A percentile compares a stretch with the other conserved stretches of the same genome.
These are phyloP conservation scores for Pogostemon cablin DNA, from an alignment of 257 asterid genomes.

Conservation along the genomic window DNA sequence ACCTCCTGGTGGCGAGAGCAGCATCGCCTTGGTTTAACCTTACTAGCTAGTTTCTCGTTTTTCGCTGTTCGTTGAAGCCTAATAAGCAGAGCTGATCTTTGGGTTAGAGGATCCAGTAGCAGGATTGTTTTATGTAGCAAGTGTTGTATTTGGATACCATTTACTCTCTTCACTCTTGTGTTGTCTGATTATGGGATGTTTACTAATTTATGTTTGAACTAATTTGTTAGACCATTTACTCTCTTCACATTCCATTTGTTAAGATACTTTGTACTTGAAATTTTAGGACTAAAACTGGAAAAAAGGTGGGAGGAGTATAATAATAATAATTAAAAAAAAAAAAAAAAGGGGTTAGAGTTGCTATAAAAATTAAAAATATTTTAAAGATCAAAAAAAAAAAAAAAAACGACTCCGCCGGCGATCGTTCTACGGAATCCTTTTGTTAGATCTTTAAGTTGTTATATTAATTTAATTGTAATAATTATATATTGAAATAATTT, in stretches of 20 bases:
- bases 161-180: not conserved
- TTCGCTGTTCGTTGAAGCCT: not conserved
- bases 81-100: not conserved
- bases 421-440: conserved; percentile 74
- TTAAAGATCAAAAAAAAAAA: not conserved
- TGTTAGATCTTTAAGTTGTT: no score
- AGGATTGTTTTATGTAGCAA: not conserved
- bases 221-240: not conserved
- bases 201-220: not conserved
- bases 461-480: not conserved
- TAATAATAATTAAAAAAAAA: not conserved
- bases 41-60: not conserved
- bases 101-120: not conserved
- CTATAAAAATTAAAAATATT: no score
- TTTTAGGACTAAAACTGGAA: not conserved
- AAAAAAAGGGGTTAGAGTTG: no score
- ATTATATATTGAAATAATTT: no score
- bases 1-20: conserved; percentile 95
- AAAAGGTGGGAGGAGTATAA: not conserved
- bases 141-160: conserved; percentile 15
- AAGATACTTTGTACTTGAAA: no score
- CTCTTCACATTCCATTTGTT: not conserved
- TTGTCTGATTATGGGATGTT: conserved; percentile 20
- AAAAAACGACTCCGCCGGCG: conserved; percentile 82
- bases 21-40: conserved; percentile 69